Evolutionary conservation across 2,329 filamentous ascomycete genomes (phyloP), one percentile per base, ranked within the genome.

Genomic region (Fusarium robinianum): DNA sequence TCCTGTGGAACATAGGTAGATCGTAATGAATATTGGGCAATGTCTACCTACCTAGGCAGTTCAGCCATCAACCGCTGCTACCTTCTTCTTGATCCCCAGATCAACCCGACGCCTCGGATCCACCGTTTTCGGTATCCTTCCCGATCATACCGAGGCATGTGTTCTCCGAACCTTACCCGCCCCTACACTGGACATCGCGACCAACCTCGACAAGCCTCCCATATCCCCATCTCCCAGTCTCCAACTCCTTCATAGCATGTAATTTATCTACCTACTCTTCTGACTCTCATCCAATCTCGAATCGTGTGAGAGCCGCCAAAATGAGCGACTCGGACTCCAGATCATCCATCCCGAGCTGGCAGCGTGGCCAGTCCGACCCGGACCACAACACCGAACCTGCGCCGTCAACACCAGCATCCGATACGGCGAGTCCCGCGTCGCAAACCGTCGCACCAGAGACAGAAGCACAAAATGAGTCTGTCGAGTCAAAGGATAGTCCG

Each of bases 261-360:
- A 18, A 43, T 24, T 43, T 24, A 2, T 5, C 11, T 34, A 26
- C 9, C 12, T 31, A 6, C n/a, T n/a, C n/a, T n/a, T n/a, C n/a
- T n/a, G n/a, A n/a, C n/a, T n/a, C n/a, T n/a, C n/a, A n/a, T 31
- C 27, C 12, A 26, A 3, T 10, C 24, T 19, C 33, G 17, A 24
- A 19, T 29, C 15, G 16, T 18, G 12, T 17, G 9, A 3, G 4
- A 18, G 8, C 18, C n/a, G 12, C 24, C 35, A 59, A 18, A 16
- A 70, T 71, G 68, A 58, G 62, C 45, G 66, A 69, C 49, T 53
- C 65, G 8, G 60, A 69, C 45, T 55, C 19, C 52, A 16, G 41
- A 45, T 12, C 32, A 50, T 17, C 49, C 42, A 61, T 63, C n/a
- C 67, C 67, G 12, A 50, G 52, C 29, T 68, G 64, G 67, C 66